A percentile compares a stretch with the other conserved stretches of the same genome.
phyloP scores from a whole-genome alignment of 345 rosid species.

The Litchi chinensis region DNA sequence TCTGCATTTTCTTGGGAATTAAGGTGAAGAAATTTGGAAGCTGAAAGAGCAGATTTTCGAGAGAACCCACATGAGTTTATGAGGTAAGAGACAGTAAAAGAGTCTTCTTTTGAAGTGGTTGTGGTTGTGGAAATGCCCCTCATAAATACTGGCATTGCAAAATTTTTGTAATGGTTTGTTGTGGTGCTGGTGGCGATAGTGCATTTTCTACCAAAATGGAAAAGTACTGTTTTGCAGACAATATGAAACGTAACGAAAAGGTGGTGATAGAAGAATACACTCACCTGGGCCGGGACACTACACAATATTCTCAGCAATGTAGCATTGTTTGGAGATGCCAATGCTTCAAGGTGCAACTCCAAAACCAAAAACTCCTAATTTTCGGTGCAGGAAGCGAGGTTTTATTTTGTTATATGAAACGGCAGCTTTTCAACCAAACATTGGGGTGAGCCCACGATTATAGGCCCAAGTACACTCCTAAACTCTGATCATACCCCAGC shows the following conservation, averaged over 20 bases:
- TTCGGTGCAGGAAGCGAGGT: not conserved
- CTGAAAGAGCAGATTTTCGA: slow-evolving; percentile 13
- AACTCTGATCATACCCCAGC: too few relatives aligned
- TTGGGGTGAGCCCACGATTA: too few relatives aligned
- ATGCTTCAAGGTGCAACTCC: not conserved
- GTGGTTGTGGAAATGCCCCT: not conserved
- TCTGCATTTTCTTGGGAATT: slow-evolving; percentile 13
- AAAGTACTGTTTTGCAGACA: not conserved
- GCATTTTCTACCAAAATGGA: not conserved
- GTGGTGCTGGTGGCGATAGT: too few relatives aligned
- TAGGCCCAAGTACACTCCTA: too few relatives aligned
- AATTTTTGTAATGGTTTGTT: not conserved
- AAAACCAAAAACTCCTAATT: not conserved
- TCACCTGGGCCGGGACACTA: not conserved
- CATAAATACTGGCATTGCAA: not conserved
- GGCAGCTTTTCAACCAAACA: not conserved
- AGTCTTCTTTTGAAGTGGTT: not conserved
- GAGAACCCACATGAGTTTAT: slow-evolving; percentile 24
- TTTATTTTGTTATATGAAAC: not conserved
- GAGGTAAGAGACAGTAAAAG: slow-evolving; percentile 25
- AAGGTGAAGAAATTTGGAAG: not conserved
- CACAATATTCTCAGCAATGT: not conserved
- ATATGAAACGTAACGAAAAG: not conserved
- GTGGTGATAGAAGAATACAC: not conserved
- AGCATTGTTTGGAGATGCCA: not conserved